These are phyloP conservation scores for Zygosaccharomyces siamensis DNA, from an alignment of 805 yeast species.

Conservation along the genomic window DNA sequence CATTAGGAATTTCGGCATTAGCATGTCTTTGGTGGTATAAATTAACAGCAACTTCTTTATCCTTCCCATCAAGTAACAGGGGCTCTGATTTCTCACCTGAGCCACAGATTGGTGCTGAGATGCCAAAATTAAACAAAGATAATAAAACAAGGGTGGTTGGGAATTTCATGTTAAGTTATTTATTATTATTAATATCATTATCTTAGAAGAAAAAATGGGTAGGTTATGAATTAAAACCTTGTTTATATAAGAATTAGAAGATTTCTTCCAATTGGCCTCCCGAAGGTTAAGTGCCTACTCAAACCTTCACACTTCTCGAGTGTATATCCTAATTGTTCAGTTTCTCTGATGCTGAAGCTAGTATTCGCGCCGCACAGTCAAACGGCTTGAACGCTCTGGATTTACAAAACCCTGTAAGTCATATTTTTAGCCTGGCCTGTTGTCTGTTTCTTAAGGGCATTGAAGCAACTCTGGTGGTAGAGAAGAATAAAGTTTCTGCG, in stretches of 20 bases:
- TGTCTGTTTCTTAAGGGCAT: background rate
- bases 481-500: no score
- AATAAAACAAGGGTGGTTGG: background rate
- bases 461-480: no score
- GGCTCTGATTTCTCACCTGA: background rate
- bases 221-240: background rate
- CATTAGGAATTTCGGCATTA: conserved; percentile 1
- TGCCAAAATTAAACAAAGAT: background rate
- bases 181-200: no score
- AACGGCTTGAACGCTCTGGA: background rate
- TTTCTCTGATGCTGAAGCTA: background rate
- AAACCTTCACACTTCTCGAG: background rate
- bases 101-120: background rate
- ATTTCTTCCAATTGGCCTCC: background rate
- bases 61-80: background rate
- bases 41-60: background rate
- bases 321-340: background rate
- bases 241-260: background rate
- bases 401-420: background rate
- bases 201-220: background rate
- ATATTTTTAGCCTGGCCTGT: background rate
- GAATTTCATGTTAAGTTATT: background rate
- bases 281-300: background rate
- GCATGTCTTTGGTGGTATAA: conserved; percentile 1
- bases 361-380: background rate